Percentiles rank a stretch among this genome's conserved stretches.
Evolutionary conservation across 768 basidiomycete genomes (phyloP).

Genomic region (Kwoniella botswanensis): DNA sequence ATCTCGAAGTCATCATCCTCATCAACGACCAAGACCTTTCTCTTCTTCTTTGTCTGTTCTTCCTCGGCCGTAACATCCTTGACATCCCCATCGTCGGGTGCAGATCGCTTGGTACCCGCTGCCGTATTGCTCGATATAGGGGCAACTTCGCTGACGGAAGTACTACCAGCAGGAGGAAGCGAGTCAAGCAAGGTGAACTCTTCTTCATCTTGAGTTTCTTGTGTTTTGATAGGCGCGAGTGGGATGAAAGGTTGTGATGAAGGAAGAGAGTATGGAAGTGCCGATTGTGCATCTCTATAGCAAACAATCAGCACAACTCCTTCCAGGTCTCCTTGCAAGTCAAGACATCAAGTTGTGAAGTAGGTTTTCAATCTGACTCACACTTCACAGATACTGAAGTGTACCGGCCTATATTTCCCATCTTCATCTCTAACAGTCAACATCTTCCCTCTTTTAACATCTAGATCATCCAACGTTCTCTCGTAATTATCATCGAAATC

Average conservation of each 20-base stretch:
- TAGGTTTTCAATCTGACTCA: slow-evolving; percentile 30
- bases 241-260: slow-evolving; percentile 24
- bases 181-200: slow-evolving; percentile 15
- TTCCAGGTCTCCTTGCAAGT: too few relatives aligned
- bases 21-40: slow-evolving; percentile 25
- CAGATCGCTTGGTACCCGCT: slow-evolving; percentile 39
- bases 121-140: slow-evolving; percentile 22
- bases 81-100: slow-evolving; percentile 45
- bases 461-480: slow-evolving; percentile 79
- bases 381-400: slow-evolving; percentile 70
- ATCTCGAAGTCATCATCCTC: slow-evolving; percentile 49
- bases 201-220: slow-evolving; percentile 9
- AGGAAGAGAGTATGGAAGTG: slow-evolving; percentile 23
- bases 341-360: not conserved
- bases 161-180: slow-evolving; percentile 3
- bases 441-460: slow-evolving; percentile 81
- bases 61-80: slow-evolving; percentile 32
- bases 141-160: slow-evolving; percentile 15
- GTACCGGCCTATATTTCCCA: slow-evolving; percentile 72
- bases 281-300: slow-evolving; percentile 18
- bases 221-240: slow-evolving; percentile 14
- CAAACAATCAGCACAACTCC: too few relatives aligned
- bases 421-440: slow-evolving; percentile 88
- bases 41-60: slow-evolving; percentile 18
- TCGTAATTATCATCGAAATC: slow-evolving; percentile 90